Percentiles rank a stretch among this genome's conserved stretches.
Evolutionary conservation across 129 eudicot genomes (phyloP).

Genomic region (Saposhnikovia divaricata): DNA sequence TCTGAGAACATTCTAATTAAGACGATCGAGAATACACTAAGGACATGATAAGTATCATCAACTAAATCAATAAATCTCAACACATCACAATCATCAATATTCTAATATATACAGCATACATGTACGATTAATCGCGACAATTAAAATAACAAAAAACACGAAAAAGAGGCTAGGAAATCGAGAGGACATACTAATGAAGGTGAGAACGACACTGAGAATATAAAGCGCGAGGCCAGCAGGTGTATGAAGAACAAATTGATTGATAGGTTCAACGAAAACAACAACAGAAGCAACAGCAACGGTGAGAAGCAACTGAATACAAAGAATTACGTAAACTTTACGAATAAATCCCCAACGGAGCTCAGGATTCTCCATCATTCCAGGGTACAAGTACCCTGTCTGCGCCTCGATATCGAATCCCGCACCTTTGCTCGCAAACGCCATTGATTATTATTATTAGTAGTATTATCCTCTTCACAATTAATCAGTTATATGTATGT

Average conservation of each 20-base stretch:
- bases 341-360: constrained; percentile 81
- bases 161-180: no score
- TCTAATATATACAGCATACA: no score
- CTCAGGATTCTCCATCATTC: constrained; percentile 55
- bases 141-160: no score
- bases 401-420: constrained; percentile 38
- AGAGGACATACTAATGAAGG: constrained; percentile 34
- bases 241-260: constrained; percentile 27
- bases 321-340: constrained; percentile 58
- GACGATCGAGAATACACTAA: no score
- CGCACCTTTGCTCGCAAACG: background rate
- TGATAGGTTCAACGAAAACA: constrained; percentile 27
- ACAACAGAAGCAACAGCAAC: constrained; percentile 36
- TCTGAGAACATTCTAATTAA: no score
- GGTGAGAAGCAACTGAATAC: constrained; percentile 49
- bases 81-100: no score
- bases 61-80: no score
- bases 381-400: constrained; percentile 38
- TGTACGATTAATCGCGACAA: no score
- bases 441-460: background rate
- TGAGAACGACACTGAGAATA: constrained; percentile 22
- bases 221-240: constrained; percentile 27
- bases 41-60: no score
- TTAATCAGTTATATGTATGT: background rate
- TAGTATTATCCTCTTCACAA: background rate